Conservation (phyloP, 106 monocot species). For the Dioscorea alata region DNA sequence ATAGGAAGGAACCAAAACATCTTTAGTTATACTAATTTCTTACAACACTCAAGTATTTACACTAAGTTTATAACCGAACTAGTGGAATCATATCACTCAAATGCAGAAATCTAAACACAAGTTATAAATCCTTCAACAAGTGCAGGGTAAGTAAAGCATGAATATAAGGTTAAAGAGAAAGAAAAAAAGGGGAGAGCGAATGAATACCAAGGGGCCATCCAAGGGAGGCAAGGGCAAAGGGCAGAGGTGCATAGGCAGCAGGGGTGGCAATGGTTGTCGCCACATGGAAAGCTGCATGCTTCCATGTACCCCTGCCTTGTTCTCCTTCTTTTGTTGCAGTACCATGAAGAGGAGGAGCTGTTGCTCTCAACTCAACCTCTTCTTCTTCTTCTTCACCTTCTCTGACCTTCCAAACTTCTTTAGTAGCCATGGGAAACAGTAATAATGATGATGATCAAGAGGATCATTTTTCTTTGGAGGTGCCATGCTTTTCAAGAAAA, state of each 20-base stretch:
- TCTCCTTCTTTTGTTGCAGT: neutral
- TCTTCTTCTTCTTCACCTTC: neutral
- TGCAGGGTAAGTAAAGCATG: too few relatives aligned
- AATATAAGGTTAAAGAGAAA: neutral
- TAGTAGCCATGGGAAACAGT: neutral
- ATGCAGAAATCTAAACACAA: too few relatives aligned
- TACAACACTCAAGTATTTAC: too few relatives aligned
- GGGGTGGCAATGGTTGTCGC: constrained; percentile 62
- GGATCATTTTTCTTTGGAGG: too few relatives aligned
- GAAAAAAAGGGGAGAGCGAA: neutral
- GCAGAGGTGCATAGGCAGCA: constrained; percentile 51
- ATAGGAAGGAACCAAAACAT: too few relatives aligned
- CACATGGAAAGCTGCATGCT: constrained; percentile 53
- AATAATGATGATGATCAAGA: too few relatives aligned
- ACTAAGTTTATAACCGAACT: too few relatives aligned
- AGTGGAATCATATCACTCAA: too few relatives aligned
- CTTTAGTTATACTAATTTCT: too few relatives aligned
- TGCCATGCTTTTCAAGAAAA: too few relatives aligned
- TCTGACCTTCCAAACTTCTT: neutral
- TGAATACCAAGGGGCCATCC: constrained; percentile 46
- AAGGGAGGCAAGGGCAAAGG: constrained; percentile 49
- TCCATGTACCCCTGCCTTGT: constrained; percentile 45
- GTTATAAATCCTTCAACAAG: too few relatives aligned
- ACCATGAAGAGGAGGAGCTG: neutral
- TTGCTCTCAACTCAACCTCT: too few relatives aligned